Evolutionary conservation across 257 asterid species (phyloP).

Genomic region (Pogostemon cablin): DNA sequence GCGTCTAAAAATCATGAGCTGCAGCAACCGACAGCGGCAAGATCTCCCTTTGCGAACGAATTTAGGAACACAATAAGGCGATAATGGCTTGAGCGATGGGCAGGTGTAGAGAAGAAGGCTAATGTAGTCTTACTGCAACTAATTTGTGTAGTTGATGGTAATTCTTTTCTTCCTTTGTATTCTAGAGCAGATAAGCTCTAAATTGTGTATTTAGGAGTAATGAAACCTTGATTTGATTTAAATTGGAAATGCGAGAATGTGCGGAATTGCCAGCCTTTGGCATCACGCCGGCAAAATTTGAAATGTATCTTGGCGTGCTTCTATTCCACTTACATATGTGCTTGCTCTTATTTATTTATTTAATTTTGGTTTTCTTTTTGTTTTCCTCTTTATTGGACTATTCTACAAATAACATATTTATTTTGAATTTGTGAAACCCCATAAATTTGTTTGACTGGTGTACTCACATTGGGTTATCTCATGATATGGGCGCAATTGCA

Average conservation of each 20-base stretch:
- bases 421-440: constrained; percentile 19
- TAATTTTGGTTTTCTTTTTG: constrained; percentile 12
- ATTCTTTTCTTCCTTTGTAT: no score
- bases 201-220: no score
- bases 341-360: constrained; percentile 5
- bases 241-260: constrained; percentile 9
- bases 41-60: no score
- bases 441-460: constrained; percentile 29
- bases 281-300: constrained; percentile 60
- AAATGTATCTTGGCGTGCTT: constrained; percentile 53
- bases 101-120: no score
- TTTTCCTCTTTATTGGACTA: background rate
- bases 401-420: constrained; percentile 27
- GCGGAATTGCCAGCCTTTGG: constrained; percentile 61
- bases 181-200: no score
- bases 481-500: constrained; percentile 26
- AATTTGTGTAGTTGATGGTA: no score
- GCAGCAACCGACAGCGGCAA: no score
- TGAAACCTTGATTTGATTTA: background rate
- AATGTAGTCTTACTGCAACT: no score
- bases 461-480: constrained; percentile 22
- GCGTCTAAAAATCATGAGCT: no score
- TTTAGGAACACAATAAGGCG: no score
- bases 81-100: no score
- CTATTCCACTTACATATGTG: constrained; percentile 38